These are phyloP conservation scores for Suillus subalutaceus DNA, from an alignment of 768 basidiomycete species.

Conservation along the genomic window DNA sequence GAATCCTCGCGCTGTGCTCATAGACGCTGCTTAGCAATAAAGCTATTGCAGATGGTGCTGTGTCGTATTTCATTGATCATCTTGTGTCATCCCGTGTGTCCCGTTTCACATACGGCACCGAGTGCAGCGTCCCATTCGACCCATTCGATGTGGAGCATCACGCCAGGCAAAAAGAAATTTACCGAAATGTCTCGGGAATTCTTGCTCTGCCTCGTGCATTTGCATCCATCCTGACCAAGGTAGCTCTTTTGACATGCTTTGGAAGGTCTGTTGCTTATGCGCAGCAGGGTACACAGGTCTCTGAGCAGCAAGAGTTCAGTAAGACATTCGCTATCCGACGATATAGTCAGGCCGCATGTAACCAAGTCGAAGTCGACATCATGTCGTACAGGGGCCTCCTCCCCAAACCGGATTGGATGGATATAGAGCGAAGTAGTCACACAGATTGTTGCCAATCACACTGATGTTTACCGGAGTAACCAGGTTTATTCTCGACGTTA, in stretches of 20 bases:
- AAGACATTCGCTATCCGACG: slow-evolving; percentile 37
- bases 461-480: not conserved
- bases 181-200: slow-evolving; percentile 36
- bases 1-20: too few relatives aligned
- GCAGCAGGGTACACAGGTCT: slow-evolving; percentile 45
- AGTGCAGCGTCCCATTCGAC: too few relatives aligned
- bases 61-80: too few relatives aligned
- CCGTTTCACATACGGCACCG: too few relatives aligned
- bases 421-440: slow-evolving; percentile 34
- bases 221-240: slow-evolving; percentile 45
- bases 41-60: too few relatives aligned
- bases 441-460: not conserved
- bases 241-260: slow-evolving; percentile 25
- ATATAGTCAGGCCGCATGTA: slow-evolving; percentile 24
- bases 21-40: too few relatives aligned
- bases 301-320: slow-evolving; percentile 47
- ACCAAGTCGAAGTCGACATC: slow-evolving; percentile 26
- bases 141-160: too few relatives aligned
- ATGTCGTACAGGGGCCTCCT: slow-evolving; percentile 35
- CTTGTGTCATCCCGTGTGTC: too few relatives aligned
- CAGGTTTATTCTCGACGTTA: slow-evolving; percentile 37
- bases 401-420: slow-evolving; percentile 33
- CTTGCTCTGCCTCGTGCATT: slow-evolving; percentile 44
- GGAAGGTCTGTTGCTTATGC: not conserved
- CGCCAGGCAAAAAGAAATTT: too few relatives aligned